These are phyloP conservation scores for Ephemerocybe angulata DNA, from an alignment of 768 basidiomycete genomes.

Conservation along the genomic window DNA sequence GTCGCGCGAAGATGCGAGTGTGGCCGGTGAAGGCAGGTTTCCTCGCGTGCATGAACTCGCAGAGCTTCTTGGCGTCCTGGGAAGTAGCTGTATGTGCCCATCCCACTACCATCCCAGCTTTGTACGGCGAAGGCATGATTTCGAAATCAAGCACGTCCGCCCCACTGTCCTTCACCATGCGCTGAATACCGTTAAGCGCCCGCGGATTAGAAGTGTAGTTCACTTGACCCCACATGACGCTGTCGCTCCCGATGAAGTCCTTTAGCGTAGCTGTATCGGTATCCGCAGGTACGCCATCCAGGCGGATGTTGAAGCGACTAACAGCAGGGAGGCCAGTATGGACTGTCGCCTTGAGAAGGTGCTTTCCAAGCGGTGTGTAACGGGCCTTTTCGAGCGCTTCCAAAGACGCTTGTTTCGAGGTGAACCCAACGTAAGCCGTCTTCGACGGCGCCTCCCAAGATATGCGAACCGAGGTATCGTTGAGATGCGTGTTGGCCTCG, in stretches of 20 bases:
- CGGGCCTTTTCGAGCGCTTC: conserved; percentile 45
- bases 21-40: conserved; percentile 43
- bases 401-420: conserved; percentile 43
- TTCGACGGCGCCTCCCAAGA: conserved; percentile 56
- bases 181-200: conserved; percentile 33
- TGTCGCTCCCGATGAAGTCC: conserved; percentile 44
- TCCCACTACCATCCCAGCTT: conserved; percentile 43
- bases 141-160: conserved; percentile 39
- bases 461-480: conserved; percentile 54
- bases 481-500: conserved; percentile 35
- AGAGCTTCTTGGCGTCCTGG: conserved; percentile 49
- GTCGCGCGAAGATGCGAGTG: conserved; percentile 46
- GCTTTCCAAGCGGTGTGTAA: conserved; percentile 33
- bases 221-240: conserved; percentile 49
- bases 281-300: conserved; percentile 49
- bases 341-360: conserved; percentile 42
- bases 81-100: conserved; percentile 56
- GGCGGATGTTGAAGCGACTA: conserved; percentile 57
- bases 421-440: conserved; percentile 63
- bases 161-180: conserved; percentile 19
- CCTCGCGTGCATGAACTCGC: conserved; percentile 42
- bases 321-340: conserved; percentile 59
- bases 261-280: conserved; percentile 39
- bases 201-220: conserved; percentile 38
- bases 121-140: conserved; percentile 48